Base-by-base conservation (phyloP, 225 moss, liverwort and hornwort species). In the Ulota crispa region DNA sequence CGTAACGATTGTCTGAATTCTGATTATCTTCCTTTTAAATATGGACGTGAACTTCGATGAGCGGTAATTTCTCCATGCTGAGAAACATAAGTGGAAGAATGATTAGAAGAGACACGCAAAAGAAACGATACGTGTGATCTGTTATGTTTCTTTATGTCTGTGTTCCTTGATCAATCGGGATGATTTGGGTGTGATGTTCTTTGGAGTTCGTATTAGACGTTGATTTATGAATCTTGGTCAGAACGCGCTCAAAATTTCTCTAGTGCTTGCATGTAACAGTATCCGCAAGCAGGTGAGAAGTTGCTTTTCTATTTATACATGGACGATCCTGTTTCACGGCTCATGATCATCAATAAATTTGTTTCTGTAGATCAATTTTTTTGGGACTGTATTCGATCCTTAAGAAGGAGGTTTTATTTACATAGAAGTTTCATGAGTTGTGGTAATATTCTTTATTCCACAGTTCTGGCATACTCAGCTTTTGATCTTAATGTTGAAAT, bases 401-500 rank as follows among this genome's bases (percentile, higher is more conserved):
- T 21, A 60, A 72, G 32, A 42, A 71, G 34, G 72, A 34, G 53
- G 73, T 63, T 62, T 39, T 69, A 62, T 75, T 27, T 77, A 66
- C 21, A 39, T 64, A 64, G 72, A 67, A 77, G 12, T 77, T 72
- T 54, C 59, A 52, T 70, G 24, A 50, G 53, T 60, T 76, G 64
- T 72, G 32, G 27, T 68, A 60, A 10, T 66, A 34, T 41, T 42
- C 63, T 73, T 59, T 24, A 52, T 43, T 65, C 2, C 24, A 23
- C 37, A 80, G 8, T 76, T 64, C 52, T 64, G 59, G 57, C 65
- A 1, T 68, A 37, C 74, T 86, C 31, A 76, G 43, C n/a, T 80
- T 82, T 41, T 84, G 76, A 43, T 71, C 47, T 28, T 76, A 57
- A 23, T 79, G n/a, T 72, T 41, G 16, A 24, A 76, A 82, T 85